Conservation (phyloP, 495 filamentous ascomycete species). For the Cercophora scortea region DNA sequence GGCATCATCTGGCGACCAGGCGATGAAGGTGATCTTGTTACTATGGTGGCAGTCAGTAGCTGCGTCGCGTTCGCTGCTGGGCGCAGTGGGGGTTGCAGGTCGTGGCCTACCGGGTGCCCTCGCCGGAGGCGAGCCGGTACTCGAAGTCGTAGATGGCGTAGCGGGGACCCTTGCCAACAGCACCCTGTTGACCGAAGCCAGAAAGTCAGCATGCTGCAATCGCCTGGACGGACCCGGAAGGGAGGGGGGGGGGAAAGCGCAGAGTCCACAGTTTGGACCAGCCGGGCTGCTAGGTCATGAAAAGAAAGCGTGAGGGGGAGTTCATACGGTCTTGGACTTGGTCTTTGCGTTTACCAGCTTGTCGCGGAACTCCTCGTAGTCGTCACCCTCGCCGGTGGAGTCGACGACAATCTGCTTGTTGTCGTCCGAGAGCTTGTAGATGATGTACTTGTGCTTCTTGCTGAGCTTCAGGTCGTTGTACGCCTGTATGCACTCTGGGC, state of each 20-base stretch:
- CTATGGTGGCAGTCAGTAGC: constrained; percentile 30
- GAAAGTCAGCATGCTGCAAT: neutral
- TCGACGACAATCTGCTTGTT: constrained; percentile 85
- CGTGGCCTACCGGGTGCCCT: constrained; percentile 69
- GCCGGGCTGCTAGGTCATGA: no score
- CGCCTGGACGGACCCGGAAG: no score
- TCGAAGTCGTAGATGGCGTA: constrained; percentile 91
- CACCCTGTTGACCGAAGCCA: constrained; percentile 30
- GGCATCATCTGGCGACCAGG: constrained; percentile 84
- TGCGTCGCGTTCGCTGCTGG: neutral
- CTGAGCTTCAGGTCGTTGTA: constrained; percentile 90
- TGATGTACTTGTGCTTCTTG: constrained; percentile 86
- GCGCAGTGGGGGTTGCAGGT: neutral
- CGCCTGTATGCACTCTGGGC: constrained; percentile 66
- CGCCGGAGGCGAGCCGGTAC: constrained; percentile 68
- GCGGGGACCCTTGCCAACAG: constrained; percentile 67
- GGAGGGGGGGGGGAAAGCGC: no score
- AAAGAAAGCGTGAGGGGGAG: neutral
- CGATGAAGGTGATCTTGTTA: constrained; percentile 94
- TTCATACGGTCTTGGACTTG: constrained; percentile 35
- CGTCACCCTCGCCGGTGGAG: constrained; percentile 47
- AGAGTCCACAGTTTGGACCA: no score
- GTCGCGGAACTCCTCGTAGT: constrained; percentile 72
- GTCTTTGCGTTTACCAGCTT: constrained; percentile 61
- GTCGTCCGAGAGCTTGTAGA: constrained; percentile 95